A percentile compares a stretch with the other conserved stretches of the same genome.
Evolutionary conservation across 2,329 filamentous ascomycete genomes (phyloP).

Genomic region (Sclerotinia subarctica): DNA sequence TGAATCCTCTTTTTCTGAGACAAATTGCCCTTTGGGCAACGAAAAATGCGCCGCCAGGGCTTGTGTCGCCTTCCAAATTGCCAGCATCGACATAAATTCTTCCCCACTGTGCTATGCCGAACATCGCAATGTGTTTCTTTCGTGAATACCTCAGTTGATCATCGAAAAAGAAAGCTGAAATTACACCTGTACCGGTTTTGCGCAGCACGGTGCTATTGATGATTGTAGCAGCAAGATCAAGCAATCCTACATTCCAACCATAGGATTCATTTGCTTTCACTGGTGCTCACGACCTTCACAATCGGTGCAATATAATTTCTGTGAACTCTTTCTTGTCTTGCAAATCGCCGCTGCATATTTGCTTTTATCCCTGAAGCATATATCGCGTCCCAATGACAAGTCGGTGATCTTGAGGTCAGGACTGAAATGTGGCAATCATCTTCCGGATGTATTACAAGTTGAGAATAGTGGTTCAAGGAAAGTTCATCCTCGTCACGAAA

Average conservation of each 20-base stretch:
- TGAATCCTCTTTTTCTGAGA: not conserved
- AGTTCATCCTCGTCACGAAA: not conserved
- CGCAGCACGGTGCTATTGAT: not conserved
- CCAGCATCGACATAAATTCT: not conserved
- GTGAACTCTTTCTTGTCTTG: slow-evolving; percentile 4
- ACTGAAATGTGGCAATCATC: not conserved
- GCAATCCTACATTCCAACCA: not conserved
- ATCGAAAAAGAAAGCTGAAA: not conserved
- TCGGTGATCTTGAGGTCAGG: not conserved
- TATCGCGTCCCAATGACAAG: slow-evolving; percentile 1
- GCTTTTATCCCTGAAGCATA: not conserved
- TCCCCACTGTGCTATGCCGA: not conserved
- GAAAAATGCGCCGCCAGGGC: not conserved
- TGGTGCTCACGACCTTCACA: not conserved
- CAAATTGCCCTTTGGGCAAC: not conserved
- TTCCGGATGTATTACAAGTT: not conserved
- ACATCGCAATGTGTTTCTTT: not conserved
- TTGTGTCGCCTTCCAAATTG: not conserved
- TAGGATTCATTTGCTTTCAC: not conserved
- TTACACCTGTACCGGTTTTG: not conserved
- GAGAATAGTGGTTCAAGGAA: not conserved
- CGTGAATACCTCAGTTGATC: not conserved
- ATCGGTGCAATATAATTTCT: slow-evolving; percentile 1
- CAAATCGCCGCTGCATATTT: slow-evolving; percentile 8
- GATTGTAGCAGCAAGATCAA: not conserved